Base-by-base conservation (phyloP, 208 protist genomes). In the Naegleria lovaniensis region DNA sequence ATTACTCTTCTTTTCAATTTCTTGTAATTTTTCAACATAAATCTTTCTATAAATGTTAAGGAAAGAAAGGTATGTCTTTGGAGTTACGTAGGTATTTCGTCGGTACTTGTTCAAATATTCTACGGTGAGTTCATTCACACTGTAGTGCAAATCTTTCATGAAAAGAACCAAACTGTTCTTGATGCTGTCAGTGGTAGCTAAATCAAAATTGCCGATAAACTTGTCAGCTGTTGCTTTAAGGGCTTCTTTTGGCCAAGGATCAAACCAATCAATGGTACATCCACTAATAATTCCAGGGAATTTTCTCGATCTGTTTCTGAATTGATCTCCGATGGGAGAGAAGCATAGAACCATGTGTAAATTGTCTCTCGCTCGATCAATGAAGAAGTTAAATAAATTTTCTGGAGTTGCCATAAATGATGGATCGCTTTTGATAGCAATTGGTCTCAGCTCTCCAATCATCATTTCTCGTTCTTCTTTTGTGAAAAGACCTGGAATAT, bases 251-350 rank as follows among this genome's bases (percentile, higher is more conserved):
- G 96, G 94, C 96, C 96, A 98, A 9, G 92, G 90, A 40, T 92
- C 88, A 94, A 98, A 98, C 95, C 96, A 97, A 91, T 97, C 96
- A 90, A 97, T 97, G 16, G 93, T 96, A 89, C 94, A 96, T 33
- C 95, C 93, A 83, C 90, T 94, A 90, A 98, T 94, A 4, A 97
- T 91, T 36, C 94, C 96, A 33, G 96, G 96, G 95, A 97, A 97
- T 90, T 95, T 93, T 51, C 92, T 87, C 38, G 94, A 89, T 25
- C 94, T 4, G 11, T 79, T 43, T 55, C 92, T 75, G 92, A 97
- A 97, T 90, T 95, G 93, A 43, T 94, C 93, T 75, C 95, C 94
- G 19, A 96, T 94, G 75, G 96, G 95, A 25, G 95, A 97, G 94
- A 97, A 97, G 91, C 93, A 96, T 25, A 97, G 94, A 41, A 97